Percentiles rank a stretch among this genome's conserved stretches.
These are phyloP conservation scores for Dacryopinax primogenitus DNA, from an alignment of 768 basidiomycete species.

Conservation along the genomic window DNA sequence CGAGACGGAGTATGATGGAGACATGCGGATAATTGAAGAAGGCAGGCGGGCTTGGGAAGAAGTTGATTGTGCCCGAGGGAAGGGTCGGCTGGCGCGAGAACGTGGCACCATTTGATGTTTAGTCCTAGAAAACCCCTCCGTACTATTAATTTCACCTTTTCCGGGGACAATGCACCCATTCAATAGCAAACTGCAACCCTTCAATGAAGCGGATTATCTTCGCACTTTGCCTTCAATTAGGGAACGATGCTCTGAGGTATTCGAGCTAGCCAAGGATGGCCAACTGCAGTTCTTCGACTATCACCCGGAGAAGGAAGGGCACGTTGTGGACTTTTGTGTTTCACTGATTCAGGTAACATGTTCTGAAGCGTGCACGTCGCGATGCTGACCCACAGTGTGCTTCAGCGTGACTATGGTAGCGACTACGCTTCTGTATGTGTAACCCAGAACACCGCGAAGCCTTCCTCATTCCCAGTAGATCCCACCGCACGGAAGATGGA, in stretches of 20 bases:
- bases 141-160: too few species aligned
- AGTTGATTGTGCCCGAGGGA: constrained; percentile 60
- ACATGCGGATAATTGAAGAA: constrained; percentile 35
- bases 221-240: constrained; percentile 82
- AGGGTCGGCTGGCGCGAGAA: constrained; percentile 59
- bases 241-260: constrained; percentile 66
- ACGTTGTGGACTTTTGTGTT: constrained; percentile 61
- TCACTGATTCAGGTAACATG: constrained; percentile 59
- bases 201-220: constrained; percentile 40
- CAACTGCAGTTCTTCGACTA: constrained; percentile 79
- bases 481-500: constrained; percentile 79
- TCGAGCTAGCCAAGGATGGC: constrained; percentile 58
- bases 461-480: constrained; percentile 38
- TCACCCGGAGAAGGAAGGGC: constrained; percentile 57
- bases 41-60: constrained; percentile 47
- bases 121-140: too few species aligned
- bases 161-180: neutral
- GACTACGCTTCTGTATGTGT: constrained; percentile 44
- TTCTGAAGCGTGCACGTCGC: neutral
- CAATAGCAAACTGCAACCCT: neutral
- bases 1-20: constrained; percentile 39
- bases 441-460: constrained; percentile 10
- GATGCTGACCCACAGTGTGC: neutral
- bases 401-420: constrained; percentile 66
- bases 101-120: constrained; percentile 23